A percentile compares a stretch with the other conserved stretches of the same genome.
Evolutionary conservation across 805 yeast genomes (phyloP).

Genomic region (Kuraishia hungarica): DNA sequence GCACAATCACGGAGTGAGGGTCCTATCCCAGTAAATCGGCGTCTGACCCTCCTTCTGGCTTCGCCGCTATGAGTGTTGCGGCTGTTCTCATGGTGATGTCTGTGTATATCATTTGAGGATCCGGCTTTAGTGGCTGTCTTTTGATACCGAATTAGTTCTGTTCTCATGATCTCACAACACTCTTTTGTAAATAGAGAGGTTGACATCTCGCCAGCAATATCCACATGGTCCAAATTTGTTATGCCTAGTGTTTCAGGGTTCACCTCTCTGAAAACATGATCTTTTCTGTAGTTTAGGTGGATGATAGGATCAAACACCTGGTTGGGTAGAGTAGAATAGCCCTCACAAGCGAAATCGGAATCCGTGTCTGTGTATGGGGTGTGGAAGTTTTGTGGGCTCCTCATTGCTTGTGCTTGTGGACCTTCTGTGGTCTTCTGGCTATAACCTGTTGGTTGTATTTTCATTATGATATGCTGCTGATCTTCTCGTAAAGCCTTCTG

Average conservation of each 20-base stretch:
- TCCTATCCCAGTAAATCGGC: conserved; percentile 6
- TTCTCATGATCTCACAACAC: conserved; percentile 2
- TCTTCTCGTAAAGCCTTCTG: too few relatives aligned
- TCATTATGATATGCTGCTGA: too few relatives aligned
- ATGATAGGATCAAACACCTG: conserved; percentile 13
- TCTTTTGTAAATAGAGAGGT: conserved; percentile 17
- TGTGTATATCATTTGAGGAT: not conserved
- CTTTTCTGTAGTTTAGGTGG: conserved; percentile 13
- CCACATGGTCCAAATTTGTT: conserved; percentile 10
- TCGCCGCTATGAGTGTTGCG: not conserved
- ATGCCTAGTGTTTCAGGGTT: conserved; percentile 7
- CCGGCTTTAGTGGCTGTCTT: not conserved
- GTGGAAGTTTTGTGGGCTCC: not conserved
- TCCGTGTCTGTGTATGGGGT: not conserved
- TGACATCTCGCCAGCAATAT: conserved; percentile 18
- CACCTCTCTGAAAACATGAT: conserved; percentile 10
- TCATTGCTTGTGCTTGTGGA: not conserved
- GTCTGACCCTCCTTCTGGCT: not conserved
- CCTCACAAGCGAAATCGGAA: not conserved
- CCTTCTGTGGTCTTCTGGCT: not conserved
- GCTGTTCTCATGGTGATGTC: not conserved
- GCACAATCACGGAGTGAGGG: conserved; percentile 16
- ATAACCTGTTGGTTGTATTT: too few relatives aligned
- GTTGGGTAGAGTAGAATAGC: not conserved
- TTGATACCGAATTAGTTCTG: not conserved